Conservation (phyloP, 139 green algal genomes). For the Chlamydomonas incerta region DNA sequence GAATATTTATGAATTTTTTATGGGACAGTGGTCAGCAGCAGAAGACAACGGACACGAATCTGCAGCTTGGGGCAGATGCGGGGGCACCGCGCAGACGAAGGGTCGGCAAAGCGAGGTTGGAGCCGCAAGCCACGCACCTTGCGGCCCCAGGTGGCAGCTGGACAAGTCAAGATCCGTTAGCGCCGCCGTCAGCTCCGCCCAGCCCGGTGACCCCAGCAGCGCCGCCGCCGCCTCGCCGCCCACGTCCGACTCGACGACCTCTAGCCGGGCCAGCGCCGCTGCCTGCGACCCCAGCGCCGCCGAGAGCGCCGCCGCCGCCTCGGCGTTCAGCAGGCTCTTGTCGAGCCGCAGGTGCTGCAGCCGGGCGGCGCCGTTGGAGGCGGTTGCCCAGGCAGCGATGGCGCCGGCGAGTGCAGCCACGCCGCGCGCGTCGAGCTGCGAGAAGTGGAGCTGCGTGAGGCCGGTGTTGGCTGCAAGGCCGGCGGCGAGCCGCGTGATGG, state of each 20-base stretch:
- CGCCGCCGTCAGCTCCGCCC: not conserved
- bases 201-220: slow-evolving; percentile 2
- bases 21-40: no score
- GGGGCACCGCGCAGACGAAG: no score
- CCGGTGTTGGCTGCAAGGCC: slow-evolving; percentile 12
- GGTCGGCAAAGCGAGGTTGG: no score
- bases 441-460: slow-evolving; percentile 13
- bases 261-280: not conserved
- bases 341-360: slow-evolving; percentile 16
- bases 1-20: no score
- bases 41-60: no score
- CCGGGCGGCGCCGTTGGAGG: not conserved
- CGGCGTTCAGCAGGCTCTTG: not conserved
- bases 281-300: slow-evolving; percentile 8
- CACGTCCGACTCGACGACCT: slow-evolving; percentile 22
- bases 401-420: slow-evolving; percentile 1
- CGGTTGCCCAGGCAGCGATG: not conserved
- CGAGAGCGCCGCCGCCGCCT: not conserved
- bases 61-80: no score
- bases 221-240: slow-evolving; percentile 3
- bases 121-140: not conserved
- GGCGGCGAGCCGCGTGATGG: not conserved
- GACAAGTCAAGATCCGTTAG: not conserved
- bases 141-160: not conserved
- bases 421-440: not conserved